Percentiles rank a stretch among this genome's conserved stretches.
These are phyloP conservation scores for Coemansia sp. DNA, from an alignment of 371 early-diverging fungal species.

Conservation along the genomic window DNA sequence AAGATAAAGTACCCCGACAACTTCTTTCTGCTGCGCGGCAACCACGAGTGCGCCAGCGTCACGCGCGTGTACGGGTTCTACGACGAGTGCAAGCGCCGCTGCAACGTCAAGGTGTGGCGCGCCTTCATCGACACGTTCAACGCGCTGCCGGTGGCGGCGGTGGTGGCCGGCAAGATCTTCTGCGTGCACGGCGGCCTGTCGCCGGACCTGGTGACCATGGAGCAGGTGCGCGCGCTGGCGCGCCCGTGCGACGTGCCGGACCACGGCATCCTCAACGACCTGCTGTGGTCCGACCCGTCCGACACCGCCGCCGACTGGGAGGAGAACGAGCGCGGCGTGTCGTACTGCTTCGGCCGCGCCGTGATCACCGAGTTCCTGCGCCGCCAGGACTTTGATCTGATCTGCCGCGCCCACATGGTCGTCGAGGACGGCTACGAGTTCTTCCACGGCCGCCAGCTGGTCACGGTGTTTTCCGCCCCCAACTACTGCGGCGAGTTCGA, in stretches of 20 bases:
- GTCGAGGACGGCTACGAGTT: constrained; percentile 97
- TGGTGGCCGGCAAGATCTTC: constrained; percentile 93
- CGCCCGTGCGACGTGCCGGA: constrained; percentile 97
- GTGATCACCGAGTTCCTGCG: constrained; percentile 87
- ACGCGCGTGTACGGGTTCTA: constrained; percentile 99
- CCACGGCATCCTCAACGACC: constrained; percentile 86
- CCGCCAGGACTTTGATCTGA: constrained; percentile 88
- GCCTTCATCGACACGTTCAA: constrained; percentile 93
- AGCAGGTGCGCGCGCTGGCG: constrained; percentile 86
- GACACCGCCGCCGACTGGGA: constrained; percentile 75
- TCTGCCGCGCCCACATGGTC: constrained; percentile 96
- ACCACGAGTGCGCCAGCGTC: constrained; percentile 98
- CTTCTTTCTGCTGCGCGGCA: constrained; percentile 96
- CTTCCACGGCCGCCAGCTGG: constrained; percentile 89
- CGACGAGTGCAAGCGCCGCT: constrained; percentile 97
- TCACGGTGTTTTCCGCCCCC: constrained; percentile 94
- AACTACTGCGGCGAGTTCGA: constrained; percentile 97
- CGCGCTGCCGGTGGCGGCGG: constrained; percentile 90
- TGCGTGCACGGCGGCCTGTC: constrained; percentile 98
- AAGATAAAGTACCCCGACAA: constrained; percentile 98
- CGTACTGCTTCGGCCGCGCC: constrained; percentile 86
- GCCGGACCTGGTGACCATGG: constrained; percentile 82
- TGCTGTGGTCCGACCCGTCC: constrained; percentile 97
- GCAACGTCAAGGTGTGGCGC: constrained; percentile 93
- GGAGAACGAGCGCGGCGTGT: constrained; percentile 91